Evolutionary conservation across 23 red algal genomes (phyloP), one percentile per base, ranked within the genome.

Genomic region (Cyanidioschyzon merolae): DNA sequence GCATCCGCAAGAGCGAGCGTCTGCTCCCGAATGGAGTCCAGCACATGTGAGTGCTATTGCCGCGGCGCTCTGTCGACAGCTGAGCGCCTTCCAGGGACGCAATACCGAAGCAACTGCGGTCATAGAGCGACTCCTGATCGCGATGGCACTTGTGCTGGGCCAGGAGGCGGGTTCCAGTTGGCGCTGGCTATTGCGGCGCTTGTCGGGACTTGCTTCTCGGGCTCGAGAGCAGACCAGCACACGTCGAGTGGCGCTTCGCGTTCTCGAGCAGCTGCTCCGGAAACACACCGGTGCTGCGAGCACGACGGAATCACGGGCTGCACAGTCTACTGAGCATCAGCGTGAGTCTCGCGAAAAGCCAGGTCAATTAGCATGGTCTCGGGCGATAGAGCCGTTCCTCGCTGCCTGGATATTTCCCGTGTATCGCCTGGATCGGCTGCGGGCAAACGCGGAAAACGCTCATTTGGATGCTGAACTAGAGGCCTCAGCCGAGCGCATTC

Each of bases 41-140:
- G 63, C 12, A 35, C n/a, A 25, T 7, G 7, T 32, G 16, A 25
- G 32, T 32, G 63, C 63, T 3, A 35, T 71, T 25, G 21, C 32
- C 12, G 63, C 63, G 29, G 63, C 63, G 63, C 63, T 71, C n/a
- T 71, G 63, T 71, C 63, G 63, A 71, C 63, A 71, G 63, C 21
- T 71, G 16, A 27, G 32, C 12, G 7, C 63, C 7, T 15, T 54
- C 21, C 45, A 54, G 21, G n/a, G n/a, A n/a, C 7, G 7, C 45
- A 54, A 7, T 21, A 7, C 63, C 2, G 63, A 71, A 35, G 16
- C 12, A 27, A 27, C 63, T 3, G 29, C 29, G 63, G 63, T 71
- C n/a, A 7, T 71, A 7, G 63, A 32, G 63, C n/a, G 32, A 35
- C 63, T 71, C n/a, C 3, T 71, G 63, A 71, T 27, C n/a, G 16